phyloP scores from a whole-genome alignment of 495 filamentous ascomycete genomes.

The Aspergillus carlsbadensis region DNA sequence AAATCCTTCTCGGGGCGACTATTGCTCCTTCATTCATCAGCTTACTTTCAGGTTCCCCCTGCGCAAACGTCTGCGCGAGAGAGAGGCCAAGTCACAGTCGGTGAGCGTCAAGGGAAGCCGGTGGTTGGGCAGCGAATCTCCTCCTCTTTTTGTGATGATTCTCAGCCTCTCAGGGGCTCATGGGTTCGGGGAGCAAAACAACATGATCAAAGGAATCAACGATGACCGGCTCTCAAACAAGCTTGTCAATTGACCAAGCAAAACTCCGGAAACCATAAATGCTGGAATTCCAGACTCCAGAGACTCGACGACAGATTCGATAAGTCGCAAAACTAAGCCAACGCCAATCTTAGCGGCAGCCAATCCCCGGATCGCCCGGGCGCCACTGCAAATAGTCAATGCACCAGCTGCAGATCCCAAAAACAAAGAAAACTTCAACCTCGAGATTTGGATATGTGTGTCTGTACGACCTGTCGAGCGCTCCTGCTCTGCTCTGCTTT shows the following conservation, averaged over 20 bases:
- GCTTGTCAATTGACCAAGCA: not conserved
- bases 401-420: slow-evolving; percentile 2
- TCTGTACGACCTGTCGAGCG: slow-evolving; percentile 4
- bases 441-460: slow-evolving; percentile 1
- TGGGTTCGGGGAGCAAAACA: not conserved
- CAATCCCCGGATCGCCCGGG: slow-evolving; percentile 5
- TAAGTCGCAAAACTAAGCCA: slow-evolving; percentile 5
- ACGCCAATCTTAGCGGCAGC: not conserved
- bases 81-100: not conserved
- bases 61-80: not conserved
- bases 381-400: slow-evolving; percentile 6
- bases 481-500: not conserved
- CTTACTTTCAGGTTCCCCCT: not conserved
- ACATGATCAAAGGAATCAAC: not conserved
- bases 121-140: not conserved
- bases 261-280: not conserved
- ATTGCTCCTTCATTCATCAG: not conserved
- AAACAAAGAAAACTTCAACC: not conserved
- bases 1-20: not conserved
- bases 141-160: not conserved
- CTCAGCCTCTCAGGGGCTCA: not conserved
- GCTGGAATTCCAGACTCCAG: not conserved
- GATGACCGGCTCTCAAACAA: not conserved
- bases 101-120: not conserved
- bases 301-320: not conserved